These are phyloP conservation scores for Pascua sp. DNA, from an alignment of 1,284 basidiomycete genomes.

Conservation along the genomic window DNA sequence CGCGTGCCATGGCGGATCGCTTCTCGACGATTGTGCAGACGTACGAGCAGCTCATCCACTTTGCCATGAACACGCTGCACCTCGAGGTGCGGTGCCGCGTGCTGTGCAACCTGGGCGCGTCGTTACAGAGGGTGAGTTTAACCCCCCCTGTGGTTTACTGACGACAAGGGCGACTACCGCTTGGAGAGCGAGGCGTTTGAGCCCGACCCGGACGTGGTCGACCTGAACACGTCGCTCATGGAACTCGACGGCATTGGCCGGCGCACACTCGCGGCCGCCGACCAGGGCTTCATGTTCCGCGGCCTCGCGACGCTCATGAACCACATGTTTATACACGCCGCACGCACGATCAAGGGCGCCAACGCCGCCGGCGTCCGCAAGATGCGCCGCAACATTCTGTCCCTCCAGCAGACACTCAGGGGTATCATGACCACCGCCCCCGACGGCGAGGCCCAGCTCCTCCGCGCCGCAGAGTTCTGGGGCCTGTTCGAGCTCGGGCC, in stretches of 20 bases:
- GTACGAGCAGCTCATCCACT: slow-evolving; percentile 79
- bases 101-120: slow-evolving; percentile 74
- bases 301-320: slow-evolving; percentile 87
- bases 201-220: slow-evolving; percentile 84
- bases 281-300: slow-evolving; percentile 77
- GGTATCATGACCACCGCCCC: slow-evolving; percentile 60
- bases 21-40: slow-evolving; percentile 86
- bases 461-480: slow-evolving; percentile 75
- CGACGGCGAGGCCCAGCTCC: slow-evolving; percentile 64
- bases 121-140: slow-evolving; percentile 65
- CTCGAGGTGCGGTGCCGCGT: slow-evolving; percentile 83
- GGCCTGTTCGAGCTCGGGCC: slow-evolving; percentile 70
- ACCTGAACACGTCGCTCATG: slow-evolving; percentile 78
- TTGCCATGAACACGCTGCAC: slow-evolving; percentile 83
- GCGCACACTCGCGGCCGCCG: slow-evolving; percentile 60
- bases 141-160: neutral
- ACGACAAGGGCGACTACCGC: slow-evolving; percentile 70
- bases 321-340: slow-evolving; percentile 71
- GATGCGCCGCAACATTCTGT: slow-evolving; percentile 83
- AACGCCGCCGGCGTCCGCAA: slow-evolving; percentile 81
- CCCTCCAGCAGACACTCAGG: slow-evolving; percentile 88
- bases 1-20: slow-evolving; percentile 78
- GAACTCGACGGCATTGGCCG: slow-evolving; percentile 70
- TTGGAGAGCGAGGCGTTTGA: slow-evolving; percentile 78
- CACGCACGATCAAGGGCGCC: slow-evolving; percentile 65